These are phyloP conservation scores for Stereum hirsutum DNA, from an alignment of 1,284 basidiomycete species.

Conservation along the genomic window DNA sequence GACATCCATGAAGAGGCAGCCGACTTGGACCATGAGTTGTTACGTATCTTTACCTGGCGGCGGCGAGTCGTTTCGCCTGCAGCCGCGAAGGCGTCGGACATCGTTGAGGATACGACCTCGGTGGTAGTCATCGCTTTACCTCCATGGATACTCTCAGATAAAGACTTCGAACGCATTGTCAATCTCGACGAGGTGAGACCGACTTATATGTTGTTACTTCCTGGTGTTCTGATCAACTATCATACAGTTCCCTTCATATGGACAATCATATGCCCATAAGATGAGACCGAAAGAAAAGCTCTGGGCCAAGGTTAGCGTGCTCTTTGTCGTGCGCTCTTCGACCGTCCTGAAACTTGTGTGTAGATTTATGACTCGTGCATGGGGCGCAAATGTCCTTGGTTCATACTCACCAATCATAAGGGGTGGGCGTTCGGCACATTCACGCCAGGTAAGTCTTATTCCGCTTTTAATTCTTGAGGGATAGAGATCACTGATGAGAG, in stretches of 20 bases:
- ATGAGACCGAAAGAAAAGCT: slow-evolving; percentile 30
- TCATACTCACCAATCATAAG: slow-evolving; percentile 58
- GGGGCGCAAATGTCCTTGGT: slow-evolving; percentile 43
- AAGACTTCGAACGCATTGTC: slow-evolving; percentile 48
- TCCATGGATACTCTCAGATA: slow-evolving; percentile 50
- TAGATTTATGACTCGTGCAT: slow-evolving; percentile 64
- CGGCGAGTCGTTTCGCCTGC: too few relatives aligned
- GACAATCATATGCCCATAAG: slow-evolving; percentile 1
- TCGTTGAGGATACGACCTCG: slow-evolving; percentile 17
- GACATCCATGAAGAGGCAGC: slow-evolving; percentile 27
- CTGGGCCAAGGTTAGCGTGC: slow-evolving; percentile 47
- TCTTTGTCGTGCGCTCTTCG: not conserved
- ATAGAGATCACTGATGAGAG: too few relatives aligned
- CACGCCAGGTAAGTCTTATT: slow-evolving; percentile 39
- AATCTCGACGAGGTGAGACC: slow-evolving; percentile 35
- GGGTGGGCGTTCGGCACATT: slow-evolving; percentile 69
- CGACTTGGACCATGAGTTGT: slow-evolving; percentile 30
- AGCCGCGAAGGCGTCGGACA: slow-evolving; percentile 9
- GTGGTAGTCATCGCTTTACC: slow-evolving; percentile 51
- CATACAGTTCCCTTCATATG: slow-evolving; percentile 11
- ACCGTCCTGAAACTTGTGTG: slow-evolving; percentile 3
- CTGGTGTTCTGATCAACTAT: not conserved
- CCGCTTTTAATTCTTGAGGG: too few relatives aligned
- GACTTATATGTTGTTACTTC: slow-evolving; percentile 8
- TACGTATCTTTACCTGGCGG: slow-evolving; percentile 46